Conservation (phyloP, 495 filamentous ascomycete genomes). For the Podospora comata region DNA sequence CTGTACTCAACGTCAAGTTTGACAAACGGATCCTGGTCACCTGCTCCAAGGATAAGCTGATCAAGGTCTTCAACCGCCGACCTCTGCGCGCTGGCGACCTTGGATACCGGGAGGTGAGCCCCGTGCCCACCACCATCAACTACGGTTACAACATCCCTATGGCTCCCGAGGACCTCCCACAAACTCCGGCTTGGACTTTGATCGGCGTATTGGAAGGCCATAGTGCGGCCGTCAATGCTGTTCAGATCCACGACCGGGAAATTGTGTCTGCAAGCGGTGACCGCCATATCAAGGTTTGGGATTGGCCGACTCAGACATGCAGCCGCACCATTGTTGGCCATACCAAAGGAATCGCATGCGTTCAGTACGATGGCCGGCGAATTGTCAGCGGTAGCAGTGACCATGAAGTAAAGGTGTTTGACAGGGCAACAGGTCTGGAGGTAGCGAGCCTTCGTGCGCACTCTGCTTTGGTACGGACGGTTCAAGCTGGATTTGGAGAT, state of each 20-base stretch:
- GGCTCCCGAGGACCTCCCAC: constrained; percentile 42
- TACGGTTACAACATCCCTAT: constrained; percentile 44
- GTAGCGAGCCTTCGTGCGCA: constrained; percentile 83
- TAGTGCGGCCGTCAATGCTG: constrained; percentile 89
- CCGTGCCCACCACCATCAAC: constrained; percentile 48
- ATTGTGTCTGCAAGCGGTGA: constrained; percentile 95
- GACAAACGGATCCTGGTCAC: constrained; percentile 88
- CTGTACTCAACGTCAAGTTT: constrained; percentile 93
- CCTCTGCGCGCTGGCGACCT: constrained; percentile 63
- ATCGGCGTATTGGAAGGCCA: constrained; percentile 79
- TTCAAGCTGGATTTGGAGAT: constrained; percentile 91
- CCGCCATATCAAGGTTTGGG: constrained; percentile 88
- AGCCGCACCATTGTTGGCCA: constrained; percentile 78
- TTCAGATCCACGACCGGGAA: constrained; percentile 81
- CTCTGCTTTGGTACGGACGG: constrained; percentile 79
- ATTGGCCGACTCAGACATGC: constrained; percentile 74
- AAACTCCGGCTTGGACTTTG: constrained; percentile 64
- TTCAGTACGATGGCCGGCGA: constrained; percentile 94
- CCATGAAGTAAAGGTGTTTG: constrained; percentile 91
- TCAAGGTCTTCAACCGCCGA: constrained; percentile 89
- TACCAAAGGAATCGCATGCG: constrained; percentile 93
- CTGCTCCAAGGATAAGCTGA: constrained; percentile 93
- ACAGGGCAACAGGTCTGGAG: constrained; percentile 76
- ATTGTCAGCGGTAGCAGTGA: constrained; percentile 96
- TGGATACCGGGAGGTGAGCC: constrained; percentile 60